Conservation (phyloP, 805 yeast species). For the Zygoascus flipseniorum region DNA sequence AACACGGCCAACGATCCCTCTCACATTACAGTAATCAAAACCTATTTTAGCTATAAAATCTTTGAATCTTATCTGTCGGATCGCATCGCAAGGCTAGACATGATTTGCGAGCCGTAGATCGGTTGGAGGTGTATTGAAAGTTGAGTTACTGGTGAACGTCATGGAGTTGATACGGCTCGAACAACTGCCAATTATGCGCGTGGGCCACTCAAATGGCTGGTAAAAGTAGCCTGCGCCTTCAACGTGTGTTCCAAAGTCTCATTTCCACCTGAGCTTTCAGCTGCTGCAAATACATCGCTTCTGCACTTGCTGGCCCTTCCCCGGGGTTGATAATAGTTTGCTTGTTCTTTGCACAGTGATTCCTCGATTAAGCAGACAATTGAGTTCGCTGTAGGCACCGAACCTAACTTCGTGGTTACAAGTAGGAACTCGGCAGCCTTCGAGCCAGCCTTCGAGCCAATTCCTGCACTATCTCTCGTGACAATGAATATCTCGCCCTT, state of each 20-base stretch:
- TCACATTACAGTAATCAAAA: too few species aligned
- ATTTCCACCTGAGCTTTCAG: conserved; percentile 26
- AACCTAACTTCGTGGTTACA: conserved; percentile 16
- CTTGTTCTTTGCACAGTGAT: conserved; percentile 28
- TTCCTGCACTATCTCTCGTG: conserved; percentile 21
- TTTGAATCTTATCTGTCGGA: too few species aligned
- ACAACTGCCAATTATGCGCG: too few species aligned
- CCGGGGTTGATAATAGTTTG: conserved; percentile 35
- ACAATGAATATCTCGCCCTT: conserved; percentile 12
- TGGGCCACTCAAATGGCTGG: conserved; percentile 19
- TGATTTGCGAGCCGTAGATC: too few species aligned
- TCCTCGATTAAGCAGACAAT: conserved; percentile 35
- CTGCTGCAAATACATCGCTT: conserved; percentile 30
- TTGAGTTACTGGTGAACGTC: too few species aligned
- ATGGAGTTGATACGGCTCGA: too few species aligned
- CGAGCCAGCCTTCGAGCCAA: too few species aligned
- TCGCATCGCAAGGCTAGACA: too few species aligned
- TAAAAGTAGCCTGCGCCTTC: conserved; percentile 20
- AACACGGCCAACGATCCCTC: too few species aligned
- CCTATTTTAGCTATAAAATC: too few species aligned
- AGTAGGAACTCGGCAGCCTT: conserved; percentile 28
- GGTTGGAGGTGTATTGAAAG: too few species aligned
- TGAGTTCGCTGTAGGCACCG: conserved; percentile 40
- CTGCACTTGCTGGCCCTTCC: conserved; percentile 34
- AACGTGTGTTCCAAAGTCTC: conserved; percentile 31